These are phyloP conservation scores for Jackrogersella multiformis DNA, from an alignment of 495 filamentous ascomycete species.

Conservation along the genomic window DNA sequence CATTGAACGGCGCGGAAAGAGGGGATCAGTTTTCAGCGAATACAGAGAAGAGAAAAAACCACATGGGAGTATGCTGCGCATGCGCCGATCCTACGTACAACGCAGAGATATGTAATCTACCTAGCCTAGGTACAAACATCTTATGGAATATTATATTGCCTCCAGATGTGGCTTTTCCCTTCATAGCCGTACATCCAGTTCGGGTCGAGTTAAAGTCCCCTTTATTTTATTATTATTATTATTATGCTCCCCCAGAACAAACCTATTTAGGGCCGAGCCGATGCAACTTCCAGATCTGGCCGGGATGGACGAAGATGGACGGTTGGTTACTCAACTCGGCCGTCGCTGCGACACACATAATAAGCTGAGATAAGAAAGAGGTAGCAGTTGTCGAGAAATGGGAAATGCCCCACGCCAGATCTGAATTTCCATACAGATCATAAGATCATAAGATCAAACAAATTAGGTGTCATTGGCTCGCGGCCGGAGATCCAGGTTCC, in stretches of 20 bases:
- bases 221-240: not conserved
- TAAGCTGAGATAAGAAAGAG: slow-evolving; percentile 26
- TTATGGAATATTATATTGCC: slow-evolving; percentile 11
- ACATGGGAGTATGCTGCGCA: slow-evolving; percentile 9
- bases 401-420: slow-evolving; percentile 42
- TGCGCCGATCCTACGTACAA: slow-evolving; percentile 27
- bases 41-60: not conserved
- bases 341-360: slow-evolving; percentile 22
- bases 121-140: too few relatives aligned
- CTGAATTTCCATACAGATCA: slow-evolving; percentile 39
- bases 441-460: slow-evolving; percentile 42
- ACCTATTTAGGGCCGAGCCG: slow-evolving; percentile 26
- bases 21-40: slow-evolving; percentile 19
- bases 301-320: slow-evolving; percentile 20
- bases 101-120: slow-evolving; percentile 17
- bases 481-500: slow-evolving; percentile 34
- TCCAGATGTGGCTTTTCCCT: slow-evolving; percentile 3
- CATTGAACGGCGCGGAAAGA: slow-evolving; percentile 22
- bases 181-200: slow-evolving; percentile 13
- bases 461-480: slow-evolving; percentile 36
- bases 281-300: slow-evolving; percentile 37
- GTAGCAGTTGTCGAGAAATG: slow-evolving; percentile 24
- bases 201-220: slow-evolving; percentile 22
- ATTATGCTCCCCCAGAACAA: not conserved
- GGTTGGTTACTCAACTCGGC: slow-evolving; percentile 35